A percentile compares a stretch with the other conserved stretches of the same genome.
Evolutionary conservation across 2,329 filamentous ascomycete species (phyloP).

Genomic region (Aspergillus melleus): DNA sequence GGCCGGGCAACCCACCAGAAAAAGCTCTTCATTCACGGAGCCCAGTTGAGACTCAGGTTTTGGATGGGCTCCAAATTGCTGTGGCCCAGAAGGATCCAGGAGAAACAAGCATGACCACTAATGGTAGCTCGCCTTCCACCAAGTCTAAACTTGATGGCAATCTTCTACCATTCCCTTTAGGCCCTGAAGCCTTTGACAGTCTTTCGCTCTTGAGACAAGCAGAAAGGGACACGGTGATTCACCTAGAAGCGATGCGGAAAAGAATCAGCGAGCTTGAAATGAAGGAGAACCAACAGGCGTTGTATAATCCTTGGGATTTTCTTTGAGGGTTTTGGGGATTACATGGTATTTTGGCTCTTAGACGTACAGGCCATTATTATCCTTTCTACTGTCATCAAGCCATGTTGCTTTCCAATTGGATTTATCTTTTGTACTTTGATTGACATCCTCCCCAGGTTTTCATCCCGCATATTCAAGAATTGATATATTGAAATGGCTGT

Average conservation of each 20-base stretch:
- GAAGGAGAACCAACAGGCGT: not conserved
- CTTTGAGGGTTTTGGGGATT: not conserved
- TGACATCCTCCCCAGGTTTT: too few species aligned
- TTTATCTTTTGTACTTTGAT: too few species aligned
- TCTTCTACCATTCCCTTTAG: conserved; percentile 11
- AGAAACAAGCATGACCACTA: not conserved
- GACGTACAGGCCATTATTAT: not conserved
- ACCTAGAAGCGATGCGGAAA: not conserved
- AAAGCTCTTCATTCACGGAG: not conserved
- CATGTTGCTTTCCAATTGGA: not conserved
- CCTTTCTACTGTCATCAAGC: not conserved
- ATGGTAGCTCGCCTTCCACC: not conserved
- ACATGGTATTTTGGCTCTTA: not conserved
- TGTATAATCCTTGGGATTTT: not conserved
- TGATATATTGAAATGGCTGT: too few species aligned
- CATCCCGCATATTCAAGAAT: too few species aligned
- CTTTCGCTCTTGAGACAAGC: conserved; percentile 5
- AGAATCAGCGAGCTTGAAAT: not conserved
- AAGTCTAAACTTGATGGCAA: conserved; percentile 4
- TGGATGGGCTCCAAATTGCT: not conserved
- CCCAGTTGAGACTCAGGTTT: not conserved
- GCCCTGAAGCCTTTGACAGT: conserved; percentile 9
- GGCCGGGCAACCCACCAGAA: not conserved
- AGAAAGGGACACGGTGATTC: not conserved
- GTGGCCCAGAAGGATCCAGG: not conserved